Conservation (phyloP, 2,329 filamentous ascomycete species). For the Verticillium zaregamsianum region DNA sequence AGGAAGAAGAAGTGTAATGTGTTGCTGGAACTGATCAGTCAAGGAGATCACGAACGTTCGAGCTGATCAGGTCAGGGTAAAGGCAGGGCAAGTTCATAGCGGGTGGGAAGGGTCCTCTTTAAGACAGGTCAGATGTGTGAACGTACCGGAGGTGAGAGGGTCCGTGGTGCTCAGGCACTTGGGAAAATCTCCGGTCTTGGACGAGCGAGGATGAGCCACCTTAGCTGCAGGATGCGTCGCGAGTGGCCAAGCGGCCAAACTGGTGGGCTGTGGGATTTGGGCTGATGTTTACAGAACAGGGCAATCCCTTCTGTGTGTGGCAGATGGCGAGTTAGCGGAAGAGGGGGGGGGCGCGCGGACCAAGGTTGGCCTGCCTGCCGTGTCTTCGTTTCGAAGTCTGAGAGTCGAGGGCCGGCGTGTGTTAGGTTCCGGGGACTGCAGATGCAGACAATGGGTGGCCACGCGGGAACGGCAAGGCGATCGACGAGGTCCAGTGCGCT, state of each 20-base stretch:
- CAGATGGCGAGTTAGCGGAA: constrained; percentile 9
- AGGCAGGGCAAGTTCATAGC: constrained; percentile 11
- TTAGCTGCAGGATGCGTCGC: constrained; percentile 16
- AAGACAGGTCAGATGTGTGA: constrained; percentile 13
- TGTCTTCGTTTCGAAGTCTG: constrained; percentile 27
- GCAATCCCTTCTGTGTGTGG: constrained; percentile 16
- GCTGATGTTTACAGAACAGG: constrained; percentile 15
- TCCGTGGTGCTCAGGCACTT: constrained; percentile 19
- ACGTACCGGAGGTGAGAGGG: constrained; percentile 14
- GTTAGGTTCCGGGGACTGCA: constrained; percentile 27
- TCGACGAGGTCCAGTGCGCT: constrained; percentile 15
- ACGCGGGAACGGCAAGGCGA: constrained; percentile 12
- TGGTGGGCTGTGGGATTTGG: constrained; percentile 3
- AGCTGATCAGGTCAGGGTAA: constrained; percentile 12
- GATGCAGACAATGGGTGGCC: constrained; percentile 19
- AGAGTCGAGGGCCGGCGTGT: constrained; percentile 22
- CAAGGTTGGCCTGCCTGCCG: constrained; percentile 20
- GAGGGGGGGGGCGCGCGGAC: constrained; percentile 17
- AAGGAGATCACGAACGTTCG: constrained; percentile 13
- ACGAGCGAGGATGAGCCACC: constrained; percentile 16
- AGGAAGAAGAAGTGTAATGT: constrained; percentile 1
- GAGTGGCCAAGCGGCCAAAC: constrained; percentile 16
- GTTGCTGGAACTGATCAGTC: constrained; percentile 12
- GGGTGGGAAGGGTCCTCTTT: constrained; percentile 21
- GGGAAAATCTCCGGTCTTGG: constrained; percentile 14